Percentiles rank a stretch among this genome's conserved stretches.
Conservation (phyloP, 768 basidiomycete genomes). For the Termitomyces sp. region DNA sequence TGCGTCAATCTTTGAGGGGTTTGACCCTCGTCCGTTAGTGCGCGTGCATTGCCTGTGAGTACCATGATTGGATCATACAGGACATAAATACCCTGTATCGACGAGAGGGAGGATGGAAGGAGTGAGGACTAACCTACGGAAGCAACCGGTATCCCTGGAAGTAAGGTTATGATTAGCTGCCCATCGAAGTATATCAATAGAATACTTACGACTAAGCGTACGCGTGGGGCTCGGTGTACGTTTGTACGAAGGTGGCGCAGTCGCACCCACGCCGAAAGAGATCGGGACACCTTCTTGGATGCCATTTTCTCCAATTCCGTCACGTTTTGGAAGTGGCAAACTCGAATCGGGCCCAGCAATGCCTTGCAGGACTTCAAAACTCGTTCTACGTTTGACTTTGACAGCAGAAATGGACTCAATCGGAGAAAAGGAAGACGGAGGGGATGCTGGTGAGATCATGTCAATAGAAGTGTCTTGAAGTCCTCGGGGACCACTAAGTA, state of each 20-base stretch:
- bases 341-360: slow-evolving; percentile 76
- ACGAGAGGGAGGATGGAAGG: slow-evolving; percentile 4
- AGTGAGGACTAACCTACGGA: slow-evolving; percentile 61
- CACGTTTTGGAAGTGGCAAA: slow-evolving; percentile 65
- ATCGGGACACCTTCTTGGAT: slow-evolving; percentile 76
- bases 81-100: slow-evolving; percentile 20
- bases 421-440: slow-evolving; percentile 26
- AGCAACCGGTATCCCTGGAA: slow-evolving; percentile 69
- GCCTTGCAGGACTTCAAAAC: slow-evolving; percentile 66
- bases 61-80: slow-evolving; percentile 21
- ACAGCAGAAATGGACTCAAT: slow-evolving; percentile 32
- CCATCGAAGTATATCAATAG: slow-evolving; percentile 11
- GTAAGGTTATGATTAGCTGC: slow-evolving; percentile 17
- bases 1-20: slow-evolving; percentile 28
- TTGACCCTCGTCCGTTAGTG: slow-evolving; percentile 72
- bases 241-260: slow-evolving; percentile 38
- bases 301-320: slow-evolving; percentile 44
- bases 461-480: slow-evolving; percentile 30
- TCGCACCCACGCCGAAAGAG: slow-evolving; percentile 40
- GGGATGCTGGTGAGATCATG: slow-evolving; percentile 28
- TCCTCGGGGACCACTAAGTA: slow-evolving; percentile 67
- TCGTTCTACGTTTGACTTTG: slow-evolving; percentile 60
- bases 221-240: slow-evolving; percentile 71
- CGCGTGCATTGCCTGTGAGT: slow-evolving; percentile 73
- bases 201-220: slow-evolving; percentile 71